Evolutionary conservation across 1,139 yeast species (phyloP).

Genomic region (Tardiomyces depauwii): DNA sequence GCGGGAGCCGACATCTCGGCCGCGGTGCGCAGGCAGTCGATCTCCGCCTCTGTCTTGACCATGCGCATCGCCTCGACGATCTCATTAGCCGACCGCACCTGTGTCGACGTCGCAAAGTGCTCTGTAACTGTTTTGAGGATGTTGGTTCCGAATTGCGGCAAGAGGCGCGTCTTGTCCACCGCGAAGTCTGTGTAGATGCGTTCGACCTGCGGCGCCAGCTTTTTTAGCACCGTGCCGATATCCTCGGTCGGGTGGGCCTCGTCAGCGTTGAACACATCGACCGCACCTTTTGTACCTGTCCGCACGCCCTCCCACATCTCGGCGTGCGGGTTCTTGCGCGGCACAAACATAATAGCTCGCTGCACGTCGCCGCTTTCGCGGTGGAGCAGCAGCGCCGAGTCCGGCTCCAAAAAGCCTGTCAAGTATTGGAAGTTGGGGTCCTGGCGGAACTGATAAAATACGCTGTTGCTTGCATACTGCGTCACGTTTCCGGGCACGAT

Average conservation of each 20-base stretch:
- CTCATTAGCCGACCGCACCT: slow-evolving; percentile 18
- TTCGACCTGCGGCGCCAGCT: slow-evolving; percentile 12
- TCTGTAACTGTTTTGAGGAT: neutral
- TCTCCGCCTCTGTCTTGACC: slow-evolving; percentile 66
- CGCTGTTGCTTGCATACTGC: slow-evolving; percentile 80
- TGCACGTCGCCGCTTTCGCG: slow-evolving; percentile 36
- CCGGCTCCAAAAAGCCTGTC: slow-evolving; percentile 92
- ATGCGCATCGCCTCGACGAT: slow-evolving; percentile 49
- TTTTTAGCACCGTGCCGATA: slow-evolving; percentile 6
- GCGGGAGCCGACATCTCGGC: slow-evolving; percentile 76
- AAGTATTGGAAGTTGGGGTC: slow-evolving; percentile 77
- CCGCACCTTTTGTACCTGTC: slow-evolving; percentile 77
- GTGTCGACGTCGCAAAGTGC: neutral
- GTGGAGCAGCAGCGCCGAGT: slow-evolving; percentile 65
- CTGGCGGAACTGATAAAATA: slow-evolving; percentile 86
- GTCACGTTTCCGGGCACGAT: slow-evolving; percentile 62
- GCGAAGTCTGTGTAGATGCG: slow-evolving; percentile 15
- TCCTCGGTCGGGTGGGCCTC: slow-evolving; percentile 36
- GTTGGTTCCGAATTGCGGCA: neutral
- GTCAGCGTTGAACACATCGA: slow-evolving; percentile 81
- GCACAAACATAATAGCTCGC: slow-evolving; percentile 61
- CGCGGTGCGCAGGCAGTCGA: slow-evolving; percentile 68
- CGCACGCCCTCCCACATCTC: slow-evolving; percentile 96
- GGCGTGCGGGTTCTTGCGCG: slow-evolving; percentile 60
- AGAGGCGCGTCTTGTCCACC: slow-evolving; percentile 5